phyloP scores from a whole-genome alignment of 495 filamentous ascomycete genomes.

The Aspergillus cristatus region DNA sequence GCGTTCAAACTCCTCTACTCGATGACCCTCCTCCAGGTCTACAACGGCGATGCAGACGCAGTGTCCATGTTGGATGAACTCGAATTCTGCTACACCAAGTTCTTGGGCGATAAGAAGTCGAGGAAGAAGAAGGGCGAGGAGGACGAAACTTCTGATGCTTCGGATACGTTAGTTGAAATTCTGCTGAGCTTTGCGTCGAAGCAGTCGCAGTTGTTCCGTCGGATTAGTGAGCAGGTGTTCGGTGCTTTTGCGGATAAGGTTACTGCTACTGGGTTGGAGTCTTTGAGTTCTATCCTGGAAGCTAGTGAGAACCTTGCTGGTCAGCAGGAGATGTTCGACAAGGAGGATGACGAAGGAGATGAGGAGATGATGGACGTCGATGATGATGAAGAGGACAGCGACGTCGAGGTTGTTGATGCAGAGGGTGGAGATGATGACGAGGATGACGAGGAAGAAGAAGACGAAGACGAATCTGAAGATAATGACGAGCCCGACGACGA shows the following conservation, averaged over 20 bases:
- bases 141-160: conserved; percentile 49
- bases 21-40: conserved; percentile 79
- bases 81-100: conserved; percentile 58
- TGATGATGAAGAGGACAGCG: conserved; percentile 25
- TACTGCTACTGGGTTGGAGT: conserved; percentile 60
- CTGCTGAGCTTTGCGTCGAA: conserved; percentile 80
- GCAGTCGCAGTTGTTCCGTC: conserved; percentile 73
- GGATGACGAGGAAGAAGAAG: conserved; percentile 26
- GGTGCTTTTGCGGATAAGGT: conserved; percentile 63
- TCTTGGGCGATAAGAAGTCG: conserved; percentile 35
- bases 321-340: conserved; percentile 77
- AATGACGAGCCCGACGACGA: conserved; percentile 41
- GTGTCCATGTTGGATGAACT: conserved; percentile 66
- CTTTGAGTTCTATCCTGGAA: conserved; percentile 60
- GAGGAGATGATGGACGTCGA: conserved; percentile 29
- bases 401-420: conserved; percentile 32
- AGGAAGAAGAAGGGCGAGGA: no score
- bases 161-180: conserved; percentile 76
- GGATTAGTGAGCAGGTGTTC: conserved; percentile 82
- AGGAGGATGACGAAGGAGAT: conserved; percentile 52
- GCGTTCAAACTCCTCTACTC: conserved; percentile 77
- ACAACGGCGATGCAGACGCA: conserved; percentile 79
- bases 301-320: conserved; percentile 75
- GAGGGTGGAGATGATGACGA: conserved; percentile 21
- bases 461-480: conserved; percentile 34